Evolutionary conservation across 352 stramenopile genomes (phyloP).

Genomic region (Globisporangium splendens): DNA sequence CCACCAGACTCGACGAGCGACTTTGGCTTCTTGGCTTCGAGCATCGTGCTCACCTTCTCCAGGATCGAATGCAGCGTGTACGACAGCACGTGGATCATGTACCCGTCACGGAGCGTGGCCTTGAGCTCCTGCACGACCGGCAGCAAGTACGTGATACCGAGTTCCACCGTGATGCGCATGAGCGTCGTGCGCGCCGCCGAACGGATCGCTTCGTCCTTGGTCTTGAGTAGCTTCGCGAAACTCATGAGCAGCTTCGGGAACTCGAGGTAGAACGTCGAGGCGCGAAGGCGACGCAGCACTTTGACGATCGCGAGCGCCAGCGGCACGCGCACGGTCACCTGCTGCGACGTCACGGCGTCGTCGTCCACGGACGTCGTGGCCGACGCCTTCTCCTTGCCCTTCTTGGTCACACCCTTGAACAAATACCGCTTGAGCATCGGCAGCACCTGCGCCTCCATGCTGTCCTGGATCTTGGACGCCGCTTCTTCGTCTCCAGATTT

Average conservation of each 20-base stretch:
- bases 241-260: conserved; percentile 93
- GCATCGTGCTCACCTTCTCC: conserved; percentile 69
- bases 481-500: conserved; percentile 18
- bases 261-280: conserved; percentile 88
- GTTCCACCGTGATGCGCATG: conserved; percentile 91
- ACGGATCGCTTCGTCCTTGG: conserved; percentile 91
- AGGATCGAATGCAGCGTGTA: conserved; percentile 86
- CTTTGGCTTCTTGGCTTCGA: conserved; percentile 36
- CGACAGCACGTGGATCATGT: conserved; percentile 83
- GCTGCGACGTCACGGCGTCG: conserved; percentile 41
- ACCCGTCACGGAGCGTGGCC: conserved; percentile 77
- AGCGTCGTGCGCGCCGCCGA: conserved; percentile 91
- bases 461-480: conserved; percentile 70
- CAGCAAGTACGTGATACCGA: conserved; percentile 85
- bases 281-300: conserved; percentile 92
- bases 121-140: conserved; percentile 83
- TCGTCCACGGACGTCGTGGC: conserved; percentile 42
- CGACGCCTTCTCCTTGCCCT: conserved; percentile 20
- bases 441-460: conserved; percentile 76
- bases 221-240: conserved; percentile 84
- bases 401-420: conserved; percentile 78
- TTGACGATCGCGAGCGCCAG: conserved; percentile 97
- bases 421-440: conserved; percentile 84
- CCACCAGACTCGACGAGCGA: conserved; percentile 28
- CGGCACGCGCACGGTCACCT: conserved; percentile 84